Percentiles rank a stretch among this genome's conserved stretches.
phyloP scores from a whole-genome alignment of 441 rosid species.

The Erysimum cheiri region DNA sequence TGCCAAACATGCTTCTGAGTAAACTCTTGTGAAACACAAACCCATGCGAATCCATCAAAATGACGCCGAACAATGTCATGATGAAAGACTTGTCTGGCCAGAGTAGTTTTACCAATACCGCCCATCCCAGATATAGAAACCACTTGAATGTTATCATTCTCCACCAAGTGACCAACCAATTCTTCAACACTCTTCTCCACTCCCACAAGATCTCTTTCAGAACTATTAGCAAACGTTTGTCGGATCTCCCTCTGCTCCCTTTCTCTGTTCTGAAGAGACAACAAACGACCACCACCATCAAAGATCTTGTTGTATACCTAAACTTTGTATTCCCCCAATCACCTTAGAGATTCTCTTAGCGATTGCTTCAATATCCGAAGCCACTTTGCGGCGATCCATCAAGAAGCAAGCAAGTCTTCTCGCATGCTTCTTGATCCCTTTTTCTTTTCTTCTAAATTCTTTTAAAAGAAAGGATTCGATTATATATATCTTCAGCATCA shows the following conservation, averaged over 20 bases:
- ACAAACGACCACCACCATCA: background rate
- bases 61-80: conserved; percentile 15
- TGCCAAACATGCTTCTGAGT: conserved; percentile 32
- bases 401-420: conserved; percentile 1
- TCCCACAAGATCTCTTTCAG: conserved; percentile 37
- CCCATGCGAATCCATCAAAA: conserved; percentile 25
- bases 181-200: conserved; percentile 29
- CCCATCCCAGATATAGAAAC: conserved; percentile 42
- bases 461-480: background rate
- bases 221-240: conserved; percentile 24
- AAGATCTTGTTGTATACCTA: background rate
- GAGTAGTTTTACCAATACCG: conserved; percentile 44
- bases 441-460: background rate
- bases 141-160: conserved; percentile 16
- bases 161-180: conserved; percentile 23
- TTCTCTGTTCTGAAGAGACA: background rate
- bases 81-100: conserved; percentile 38
- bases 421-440: background rate
- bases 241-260: background rate
- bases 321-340: background rate
- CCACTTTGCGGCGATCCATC: background rate
- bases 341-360: background rate
- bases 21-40: conserved; percentile 34
- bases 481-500: background rate
- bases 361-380: conserved; percentile 13